phyloP scores from a whole-genome alignment of 805 yeast species.

The Torulaspora quercuum region DNA sequence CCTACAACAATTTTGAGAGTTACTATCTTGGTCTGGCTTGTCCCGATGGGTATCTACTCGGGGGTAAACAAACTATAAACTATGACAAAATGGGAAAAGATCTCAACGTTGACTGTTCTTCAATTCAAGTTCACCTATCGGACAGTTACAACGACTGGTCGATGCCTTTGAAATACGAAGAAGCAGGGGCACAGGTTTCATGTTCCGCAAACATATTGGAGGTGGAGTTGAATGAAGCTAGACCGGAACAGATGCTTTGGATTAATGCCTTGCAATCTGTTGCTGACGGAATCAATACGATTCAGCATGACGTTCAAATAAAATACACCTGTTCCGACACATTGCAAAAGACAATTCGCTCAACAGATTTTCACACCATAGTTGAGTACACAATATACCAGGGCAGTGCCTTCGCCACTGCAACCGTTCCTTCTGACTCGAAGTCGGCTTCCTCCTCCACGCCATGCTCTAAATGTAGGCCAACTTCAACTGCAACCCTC shows the following conservation, averaged over 20 bases:
- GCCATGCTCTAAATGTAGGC: conserved; percentile 2
- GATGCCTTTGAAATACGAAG: conserved; percentile 28
- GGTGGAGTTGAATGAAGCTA: conserved; percentile 21
- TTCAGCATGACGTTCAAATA: conserved; percentile 22
- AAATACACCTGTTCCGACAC: conserved; percentile 33
- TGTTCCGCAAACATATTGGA: conserved; percentile 28
- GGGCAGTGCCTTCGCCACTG: conserved; percentile 21
- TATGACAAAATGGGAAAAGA: conserved; percentile 36
- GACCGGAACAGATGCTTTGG: conserved; percentile 33
- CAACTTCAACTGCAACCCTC: conserved; percentile 2
- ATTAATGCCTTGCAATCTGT: conserved; percentile 36
- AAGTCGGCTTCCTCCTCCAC: conserved; percentile 2
- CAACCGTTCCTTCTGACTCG: conserved; percentile 12
- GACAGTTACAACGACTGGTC: conserved; percentile 37
- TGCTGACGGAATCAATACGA: conserved; percentile 20
- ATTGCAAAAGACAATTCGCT: conserved; percentile 22
- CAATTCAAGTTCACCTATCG: conserved; percentile 24
- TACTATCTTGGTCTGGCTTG: conserved; percentile 38
- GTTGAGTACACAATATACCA: conserved; percentile 17
- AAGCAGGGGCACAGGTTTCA: conserved; percentile 16
- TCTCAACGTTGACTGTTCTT: conserved; percentile 37
- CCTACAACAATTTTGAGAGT: conserved; percentile 32
- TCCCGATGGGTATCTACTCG: conserved; percentile 29
- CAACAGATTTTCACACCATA: conserved; percentile 17
- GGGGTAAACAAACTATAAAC: conserved; percentile 29